A percentile compares a stretch with the other conserved stretches of the same genome.
phyloP scores from a whole-genome alignment of 805 yeast genomes.

The Yamadazyma sp. region DNA sequence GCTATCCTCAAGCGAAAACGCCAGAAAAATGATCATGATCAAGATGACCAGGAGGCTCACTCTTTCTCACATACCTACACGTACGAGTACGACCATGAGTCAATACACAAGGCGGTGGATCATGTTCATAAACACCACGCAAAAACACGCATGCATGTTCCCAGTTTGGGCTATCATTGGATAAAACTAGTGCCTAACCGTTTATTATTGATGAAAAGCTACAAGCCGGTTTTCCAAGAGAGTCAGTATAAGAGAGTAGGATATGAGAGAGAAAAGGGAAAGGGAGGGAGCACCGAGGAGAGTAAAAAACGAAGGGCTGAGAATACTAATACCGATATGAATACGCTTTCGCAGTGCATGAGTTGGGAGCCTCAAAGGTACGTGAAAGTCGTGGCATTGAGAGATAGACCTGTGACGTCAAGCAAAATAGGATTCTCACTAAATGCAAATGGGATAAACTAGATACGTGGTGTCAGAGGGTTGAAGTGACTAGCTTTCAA shows the following conservation, averaged over 20 bases:
- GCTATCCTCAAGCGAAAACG: neutral
- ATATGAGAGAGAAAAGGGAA: slow-evolving; percentile 1
- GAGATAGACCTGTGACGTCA: neutral
- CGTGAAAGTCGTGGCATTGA: slow-evolving; percentile 19
- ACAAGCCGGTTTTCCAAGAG: slow-evolving; percentile 23
- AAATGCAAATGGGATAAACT: neutral
- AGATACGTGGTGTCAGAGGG: no score
- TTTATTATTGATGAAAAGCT: slow-evolving; percentile 29
- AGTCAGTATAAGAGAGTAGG: neutral
- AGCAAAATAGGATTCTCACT: neutral
- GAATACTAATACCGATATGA: neutral
- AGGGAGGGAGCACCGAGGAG: no score
- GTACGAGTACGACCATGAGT: slow-evolving; percentile 1
- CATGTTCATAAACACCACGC: slow-evolving; percentile 3
- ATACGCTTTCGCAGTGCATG: neutral
- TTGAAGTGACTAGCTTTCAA: no score
- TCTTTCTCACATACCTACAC: neutral
- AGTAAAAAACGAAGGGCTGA: slow-evolving; percentile 2
- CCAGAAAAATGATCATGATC: neutral
- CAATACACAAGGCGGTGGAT: neutral
- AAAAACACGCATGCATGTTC: slow-evolving; percentile 24
- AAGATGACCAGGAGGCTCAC: neutral
- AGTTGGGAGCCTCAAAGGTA: slow-evolving; percentile 30
- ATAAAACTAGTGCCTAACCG: slow-evolving; percentile 24
- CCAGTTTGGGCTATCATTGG: slow-evolving; percentile 38